phyloP scores from a whole-genome alignment of 495 filamentous ascomycete genomes.

The Tuber borchii region DNA sequence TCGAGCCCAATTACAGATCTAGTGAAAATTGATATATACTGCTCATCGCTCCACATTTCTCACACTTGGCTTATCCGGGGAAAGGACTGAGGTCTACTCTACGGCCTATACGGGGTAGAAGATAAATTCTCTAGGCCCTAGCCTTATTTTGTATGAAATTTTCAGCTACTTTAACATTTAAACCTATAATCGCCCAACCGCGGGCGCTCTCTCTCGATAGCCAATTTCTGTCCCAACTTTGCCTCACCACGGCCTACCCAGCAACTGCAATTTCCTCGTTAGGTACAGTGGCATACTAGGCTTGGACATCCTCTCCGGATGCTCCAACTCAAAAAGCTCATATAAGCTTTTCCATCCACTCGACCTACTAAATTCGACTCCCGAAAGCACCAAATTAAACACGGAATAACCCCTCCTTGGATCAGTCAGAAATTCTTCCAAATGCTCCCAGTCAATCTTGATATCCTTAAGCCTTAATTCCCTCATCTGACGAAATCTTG shows the following conservation, averaged over 20 bases:
- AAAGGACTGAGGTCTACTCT: background rate
- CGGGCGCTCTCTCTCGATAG: background rate
- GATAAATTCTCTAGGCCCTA: background rate
- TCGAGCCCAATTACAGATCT: background rate
- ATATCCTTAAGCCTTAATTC: constrained; percentile 15
- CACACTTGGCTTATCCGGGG: background rate
- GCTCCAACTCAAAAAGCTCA: constrained; percentile 19
- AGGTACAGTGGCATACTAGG: constrained; percentile 7
- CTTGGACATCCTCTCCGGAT: constrained; percentile 11
- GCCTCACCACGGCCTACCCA: background rate
- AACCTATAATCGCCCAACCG: background rate
- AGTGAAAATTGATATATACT: background rate
- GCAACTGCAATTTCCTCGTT: constrained; percentile 13
- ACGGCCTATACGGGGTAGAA: background rate
- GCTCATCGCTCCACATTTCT: background rate
- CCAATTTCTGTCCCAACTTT: background rate
- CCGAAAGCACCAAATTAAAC: constrained; percentile 11
- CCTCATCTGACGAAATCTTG: background rate
- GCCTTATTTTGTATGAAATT: background rate
- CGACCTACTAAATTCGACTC: constrained; percentile 6
- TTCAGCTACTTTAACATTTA: background rate
- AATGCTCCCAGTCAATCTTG: constrained; percentile 4
- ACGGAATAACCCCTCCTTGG: constrained; percentile 10
- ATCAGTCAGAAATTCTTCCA: constrained; percentile 10
- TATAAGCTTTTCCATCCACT: constrained; percentile 13